Evolutionary conservation across 129 eudicot species (phyloP), one percentile per base, ranked within the genome.

Genomic region (Lactuca saligna): DNA sequence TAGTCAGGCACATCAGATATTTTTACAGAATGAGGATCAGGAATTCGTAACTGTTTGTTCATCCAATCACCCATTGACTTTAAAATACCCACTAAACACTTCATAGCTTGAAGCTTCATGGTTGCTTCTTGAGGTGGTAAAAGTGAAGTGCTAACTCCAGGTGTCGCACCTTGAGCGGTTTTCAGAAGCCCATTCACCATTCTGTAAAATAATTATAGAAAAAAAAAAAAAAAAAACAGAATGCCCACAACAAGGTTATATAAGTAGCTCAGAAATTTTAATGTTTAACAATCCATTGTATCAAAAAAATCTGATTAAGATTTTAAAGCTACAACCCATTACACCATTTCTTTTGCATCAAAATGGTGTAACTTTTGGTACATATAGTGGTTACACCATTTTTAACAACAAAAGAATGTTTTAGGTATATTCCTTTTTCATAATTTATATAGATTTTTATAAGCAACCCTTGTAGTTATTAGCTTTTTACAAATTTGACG

Each of bases 21-120:
- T 85, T 80, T 88, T 17, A 85, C 85, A 55, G 83, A 80, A 61
- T 88, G 88, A 15, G 88, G 88, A 78, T 88, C 91, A n/a, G 96
- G 85, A 64, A 93, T 87, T 11, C 90, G 88, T 74, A 93, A 57
- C 67, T 89, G 98, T 66, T 85, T 82, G 79, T 93, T 93, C 95
- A 89, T 87, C 98, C 98, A 93, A 68, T 89, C 95, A 53, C 97
- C 98, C 98, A 93, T 89, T 54, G 97, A 86, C 70, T 89, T 93
- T 58, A 93, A 63, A 70, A 89, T 65, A 78, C 88, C 81, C 74
- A 89, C 95, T 68, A 93, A 78, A 75, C 96, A 89, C 77, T 82
- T 93, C 97, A 89, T 87, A 63, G 98, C 98, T 85, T 93, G 92
- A 75, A 83, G 79, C 71, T 89, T 93, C 97, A 89, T 74, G 56